Evolutionary conservation across 2,329 filamentous ascomycete species (phyloP).

Genomic region (Aureobasidium sp.): DNA sequence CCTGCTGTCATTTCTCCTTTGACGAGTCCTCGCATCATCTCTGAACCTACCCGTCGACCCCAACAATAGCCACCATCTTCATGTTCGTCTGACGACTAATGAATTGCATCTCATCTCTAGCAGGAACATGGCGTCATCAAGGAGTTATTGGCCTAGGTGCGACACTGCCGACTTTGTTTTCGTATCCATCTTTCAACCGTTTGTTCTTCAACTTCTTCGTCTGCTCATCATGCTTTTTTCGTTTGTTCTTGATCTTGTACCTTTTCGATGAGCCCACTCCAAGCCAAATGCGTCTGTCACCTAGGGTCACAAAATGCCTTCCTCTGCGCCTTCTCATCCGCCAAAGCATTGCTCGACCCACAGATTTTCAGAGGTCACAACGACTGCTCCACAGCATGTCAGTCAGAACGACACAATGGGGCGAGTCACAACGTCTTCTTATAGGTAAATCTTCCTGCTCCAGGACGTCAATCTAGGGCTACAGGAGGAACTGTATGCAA

Average conservation of each 20-base stretch:
- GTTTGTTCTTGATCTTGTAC: neutral
- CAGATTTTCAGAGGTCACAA: neutral
- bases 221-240: neutral
- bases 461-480: neutral
- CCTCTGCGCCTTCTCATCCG: neutral
- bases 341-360: too few species aligned
- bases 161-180: neutral
- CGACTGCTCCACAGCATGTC: neutral
- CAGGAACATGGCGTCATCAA: neutral
- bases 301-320: neutral
- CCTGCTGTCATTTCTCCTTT: slow-evolving; percentile 8
- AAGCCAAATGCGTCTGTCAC: neutral
- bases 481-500: neutral
- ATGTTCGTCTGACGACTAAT: neutral
- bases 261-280: neutral
- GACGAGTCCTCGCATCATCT: neutral
- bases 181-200: neutral
- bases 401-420: neutral
- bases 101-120: neutral
- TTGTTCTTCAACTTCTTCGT: neutral
- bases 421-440: neutral
- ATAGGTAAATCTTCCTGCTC: neutral
- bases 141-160: neutral
- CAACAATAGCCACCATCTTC: neutral
- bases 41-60: neutral